Evolutionary conservation across 495 filamentous ascomycete genomes (phyloP), one percentile per base, ranked within the genome.

Genomic region (Hamigera avellanea): DNA sequence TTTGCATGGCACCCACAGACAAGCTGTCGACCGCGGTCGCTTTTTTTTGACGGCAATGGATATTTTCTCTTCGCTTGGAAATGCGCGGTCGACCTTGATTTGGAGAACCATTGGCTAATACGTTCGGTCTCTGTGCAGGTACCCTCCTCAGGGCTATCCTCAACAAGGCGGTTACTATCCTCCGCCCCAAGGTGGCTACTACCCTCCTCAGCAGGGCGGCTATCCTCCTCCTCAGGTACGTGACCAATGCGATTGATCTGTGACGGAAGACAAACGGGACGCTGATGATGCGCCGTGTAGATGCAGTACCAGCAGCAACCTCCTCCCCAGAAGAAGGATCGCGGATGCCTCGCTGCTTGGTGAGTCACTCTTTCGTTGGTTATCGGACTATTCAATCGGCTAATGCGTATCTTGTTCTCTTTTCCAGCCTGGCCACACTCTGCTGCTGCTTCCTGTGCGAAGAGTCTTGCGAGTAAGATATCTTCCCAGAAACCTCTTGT

Each of bases 371-470:
- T 15, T 27, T 27, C 28, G 29, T 30, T 12, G 6, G 6, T 13
- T 6, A n/a, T 12, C n/a, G 4, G 5, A 6, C 14, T 30, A 3
- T 4, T 30, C 28, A 30, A 21, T 6, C 19, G 10, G 40, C 43
- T 46, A 21, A 43, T 30, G n/a, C 13, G 16, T 14, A n/a, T n/a
- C 26, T 16, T n/a, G n/a, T n/a, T n/a, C 5, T 33, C 15, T 6
- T 25, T 19, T 19, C 35, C 25, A 61, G 77, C 54, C 50, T 81
- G 5, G 75, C 75, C 9, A 61, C 66, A n/a, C 49, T 80, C 19
- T 80, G 76, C 63, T 81, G 77, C 49, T 80, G 77, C 45, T 80
- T 73, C 50, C 64, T 80, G 21, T 75, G 73, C 43, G 76, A 79
- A 49, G 71, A 80, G 52, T 69, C 76, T 33, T 80, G 77, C 53